These are phyloP conservation scores for Metarhizium album DNA, from an alignment of 2,329 filamentous ascomycete genomes.

Conservation along the genomic window DNA sequence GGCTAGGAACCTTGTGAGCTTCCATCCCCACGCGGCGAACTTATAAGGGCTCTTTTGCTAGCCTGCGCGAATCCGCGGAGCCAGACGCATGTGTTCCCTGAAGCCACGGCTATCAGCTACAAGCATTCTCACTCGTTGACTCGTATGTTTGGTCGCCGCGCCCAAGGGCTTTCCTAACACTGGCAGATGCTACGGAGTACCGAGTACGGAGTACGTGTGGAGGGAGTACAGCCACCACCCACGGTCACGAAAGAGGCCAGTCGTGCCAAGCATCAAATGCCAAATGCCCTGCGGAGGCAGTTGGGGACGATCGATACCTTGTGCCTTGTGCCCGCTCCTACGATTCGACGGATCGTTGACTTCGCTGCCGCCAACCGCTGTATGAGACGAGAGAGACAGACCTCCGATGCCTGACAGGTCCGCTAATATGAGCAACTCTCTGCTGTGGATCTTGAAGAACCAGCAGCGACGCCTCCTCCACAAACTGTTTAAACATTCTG, in stretches of 20 bases:
- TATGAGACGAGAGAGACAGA: background rate
- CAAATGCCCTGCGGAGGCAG: slow-evolving; percentile 1
- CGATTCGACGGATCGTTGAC: background rate
- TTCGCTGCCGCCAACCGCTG: background rate
- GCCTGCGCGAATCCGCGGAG: background rate
- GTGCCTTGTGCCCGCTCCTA: background rate
- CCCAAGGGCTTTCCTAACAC: background rate
- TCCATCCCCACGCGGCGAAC: too few species aligned
- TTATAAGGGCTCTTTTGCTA: background rate
- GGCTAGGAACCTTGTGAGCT: too few species aligned
- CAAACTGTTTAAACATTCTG: background rate
- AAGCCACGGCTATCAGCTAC: background rate
- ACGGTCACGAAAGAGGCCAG: background rate
- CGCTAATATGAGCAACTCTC: background rate
- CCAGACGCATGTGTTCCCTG: background rate
- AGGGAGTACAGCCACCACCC: too few species aligned
- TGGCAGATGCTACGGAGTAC: background rate
- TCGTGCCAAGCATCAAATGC: background rate
- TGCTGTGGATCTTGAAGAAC: background rate
- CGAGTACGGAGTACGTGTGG: background rate
- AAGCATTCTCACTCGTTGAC: background rate
- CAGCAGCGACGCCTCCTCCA: background rate
- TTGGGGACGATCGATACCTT: slow-evolving; percentile 6
- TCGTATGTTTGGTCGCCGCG: background rate
- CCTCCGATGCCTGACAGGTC: background rate